Conservation (phyloP, 805 yeast species). For the Clavispora carvajalis region DNA sequence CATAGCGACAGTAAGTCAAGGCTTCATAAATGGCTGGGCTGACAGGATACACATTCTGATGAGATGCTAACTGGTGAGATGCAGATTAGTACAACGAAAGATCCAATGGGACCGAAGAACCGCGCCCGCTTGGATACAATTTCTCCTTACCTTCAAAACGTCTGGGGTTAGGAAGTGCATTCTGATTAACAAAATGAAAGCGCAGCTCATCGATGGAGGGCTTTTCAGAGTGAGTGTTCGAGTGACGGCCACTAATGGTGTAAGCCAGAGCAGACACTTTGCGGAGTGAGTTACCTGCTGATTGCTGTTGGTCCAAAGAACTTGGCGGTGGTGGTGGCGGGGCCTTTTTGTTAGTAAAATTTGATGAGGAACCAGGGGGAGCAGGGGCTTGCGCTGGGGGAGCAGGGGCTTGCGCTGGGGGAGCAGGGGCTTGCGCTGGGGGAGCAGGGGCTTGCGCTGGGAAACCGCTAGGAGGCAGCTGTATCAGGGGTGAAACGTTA, state of each 20-base stretch:
- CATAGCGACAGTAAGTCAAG: no score
- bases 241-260: slow-evolving; percentile 45
- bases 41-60: no score
- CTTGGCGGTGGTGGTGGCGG: slow-evolving; percentile 26
- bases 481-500: no score
- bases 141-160: slow-evolving; percentile 62
- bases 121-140: slow-evolving; percentile 92
- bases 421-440: slow-evolving; percentile 2
- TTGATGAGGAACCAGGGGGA: no score
- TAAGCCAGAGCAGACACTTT: slow-evolving; percentile 62
- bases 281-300: slow-evolving; percentile 47
- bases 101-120: slow-evolving; percentile 83
- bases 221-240: slow-evolving; percentile 17
- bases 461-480: no score
- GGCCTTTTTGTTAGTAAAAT: slow-evolving; percentile 19
- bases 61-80: no score
- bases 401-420: slow-evolving; percentile 17
- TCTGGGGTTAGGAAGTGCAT: slow-evolving; percentile 84
- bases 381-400: slow-evolving; percentile 2
- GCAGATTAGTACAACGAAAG: slow-evolving; percentile 28
- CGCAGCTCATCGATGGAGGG: slow-evolving; percentile 62
- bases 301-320: slow-evolving; percentile 37
- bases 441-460: slow-evolving; percentile 19
- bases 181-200: slow-evolving; percentile 62
- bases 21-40: no score